Conservation (phyloP, 1,284 basidiomycete species). For the Cryptococcus depauperatus region DNA sequence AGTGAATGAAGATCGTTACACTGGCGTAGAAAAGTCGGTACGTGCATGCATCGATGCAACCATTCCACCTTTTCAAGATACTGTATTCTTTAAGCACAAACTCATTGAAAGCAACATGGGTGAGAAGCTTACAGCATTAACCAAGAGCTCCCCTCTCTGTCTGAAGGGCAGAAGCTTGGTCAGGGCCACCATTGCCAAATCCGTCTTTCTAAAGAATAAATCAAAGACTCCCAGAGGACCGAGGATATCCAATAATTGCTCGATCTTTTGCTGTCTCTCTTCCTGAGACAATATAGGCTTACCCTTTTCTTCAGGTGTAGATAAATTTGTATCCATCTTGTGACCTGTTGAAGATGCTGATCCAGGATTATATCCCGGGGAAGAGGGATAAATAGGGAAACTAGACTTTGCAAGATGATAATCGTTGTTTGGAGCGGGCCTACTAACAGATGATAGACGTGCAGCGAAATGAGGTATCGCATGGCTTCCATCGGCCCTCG, state of each 20-base stretch:
- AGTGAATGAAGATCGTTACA: conserved; percentile 44
- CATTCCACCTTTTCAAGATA: conserved; percentile 44
- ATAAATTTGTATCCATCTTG: not conserved
- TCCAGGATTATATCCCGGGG: not conserved
- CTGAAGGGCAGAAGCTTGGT: conserved; percentile 37
- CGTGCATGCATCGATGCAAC: conserved; percentile 45
- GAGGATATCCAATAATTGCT: conserved; percentile 36
- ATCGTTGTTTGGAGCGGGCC: conserved; percentile 29
- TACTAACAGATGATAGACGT: conserved; percentile 23
- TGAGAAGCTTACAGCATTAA: conserved; percentile 32
- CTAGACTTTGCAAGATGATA: conserved; percentile 30
- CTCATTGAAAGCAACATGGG: not conserved
- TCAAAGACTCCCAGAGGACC: conserved; percentile 40
- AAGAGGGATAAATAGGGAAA: conserved; percentile 5
- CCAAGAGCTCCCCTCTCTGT: conserved; percentile 39
- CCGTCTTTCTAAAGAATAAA: conserved; percentile 38
- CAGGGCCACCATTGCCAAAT: conserved; percentile 39
- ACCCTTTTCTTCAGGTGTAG: not conserved
- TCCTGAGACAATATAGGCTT: conserved; percentile 15
- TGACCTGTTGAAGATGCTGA: not conserved
- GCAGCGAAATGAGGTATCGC: conserved; percentile 34
- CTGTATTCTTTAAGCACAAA: conserved; percentile 8
- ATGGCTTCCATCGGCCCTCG: conserved; percentile 32
- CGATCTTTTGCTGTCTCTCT: conserved; percentile 27
- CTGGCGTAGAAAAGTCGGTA: conserved; percentile 42